Conservation (phyloP, 169 alveolate species). For the Plasmodium blacklocki region DNA sequence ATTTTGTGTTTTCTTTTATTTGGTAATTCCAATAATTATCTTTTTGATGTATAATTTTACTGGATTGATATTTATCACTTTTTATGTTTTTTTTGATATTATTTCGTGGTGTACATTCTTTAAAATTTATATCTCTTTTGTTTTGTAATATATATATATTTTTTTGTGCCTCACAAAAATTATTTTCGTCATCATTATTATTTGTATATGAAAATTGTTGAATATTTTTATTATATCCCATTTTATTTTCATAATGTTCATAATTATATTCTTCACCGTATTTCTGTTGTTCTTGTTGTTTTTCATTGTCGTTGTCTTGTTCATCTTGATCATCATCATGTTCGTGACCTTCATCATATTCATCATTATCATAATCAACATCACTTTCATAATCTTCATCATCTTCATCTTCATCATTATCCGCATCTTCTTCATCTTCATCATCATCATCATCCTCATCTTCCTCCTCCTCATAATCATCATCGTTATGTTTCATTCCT, state of each 20-base stretch:
- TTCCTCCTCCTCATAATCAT: conserved; percentile 25
- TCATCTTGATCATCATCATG: conserved; percentile 17
- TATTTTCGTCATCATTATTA: not conserved
- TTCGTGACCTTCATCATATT: conserved; percentile 18
- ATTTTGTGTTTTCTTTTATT: too few relatives aligned
- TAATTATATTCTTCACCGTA: conserved; percentile 5
- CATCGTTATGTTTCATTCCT: conserved; percentile 3
- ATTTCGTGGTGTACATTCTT: not conserved
- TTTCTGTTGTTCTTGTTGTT: conserved; percentile 5
- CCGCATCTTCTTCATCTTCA: conserved; percentile 18
- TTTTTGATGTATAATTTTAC: too few relatives aligned
- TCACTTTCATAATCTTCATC: conserved; percentile 18
- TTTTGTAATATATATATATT: not conserved
- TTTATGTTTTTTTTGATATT: not conserved
- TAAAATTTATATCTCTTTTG: too few relatives aligned
- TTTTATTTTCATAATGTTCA: conserved; percentile 1
- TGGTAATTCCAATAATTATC: too few relatives aligned
- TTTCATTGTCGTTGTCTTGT: conserved; percentile 3
- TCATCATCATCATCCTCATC: too few relatives aligned
- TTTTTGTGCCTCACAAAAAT: conserved; percentile 13
- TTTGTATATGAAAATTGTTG: not conserved
- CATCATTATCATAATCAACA: conserved; percentile 16
- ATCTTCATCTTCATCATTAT: conserved; percentile 6
- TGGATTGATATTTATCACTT: not conserved
- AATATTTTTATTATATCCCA: not conserved